Evolutionary conservation across 805 yeast genomes (phyloP).

Genomic region (Nakazawaea siamensis): DNA sequence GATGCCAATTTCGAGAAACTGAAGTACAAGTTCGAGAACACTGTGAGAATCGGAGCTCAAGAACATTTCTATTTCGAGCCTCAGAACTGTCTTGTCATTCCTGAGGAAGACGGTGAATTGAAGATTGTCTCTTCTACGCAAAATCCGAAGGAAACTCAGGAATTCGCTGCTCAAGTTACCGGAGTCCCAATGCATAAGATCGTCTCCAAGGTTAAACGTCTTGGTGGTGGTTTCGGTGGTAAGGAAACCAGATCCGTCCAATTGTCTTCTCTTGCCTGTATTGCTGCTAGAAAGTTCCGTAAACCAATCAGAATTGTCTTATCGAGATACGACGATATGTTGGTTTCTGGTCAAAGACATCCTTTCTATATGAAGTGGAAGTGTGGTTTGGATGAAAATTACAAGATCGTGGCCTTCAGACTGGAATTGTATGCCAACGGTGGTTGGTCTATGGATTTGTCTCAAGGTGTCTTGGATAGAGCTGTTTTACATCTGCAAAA

Average conservation of each 20-base stretch:
- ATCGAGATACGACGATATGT: slow-evolving; percentile 36
- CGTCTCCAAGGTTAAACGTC: slow-evolving; percentile 31
- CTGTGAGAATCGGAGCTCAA: slow-evolving; percentile 34
- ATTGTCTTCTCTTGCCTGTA: slow-evolving; percentile 28
- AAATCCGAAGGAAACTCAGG: slow-evolving; percentile 37
- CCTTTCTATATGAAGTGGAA: slow-evolving; percentile 36
- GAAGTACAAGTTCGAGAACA: slow-evolving; percentile 27
- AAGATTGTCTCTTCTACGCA: slow-evolving; percentile 35
- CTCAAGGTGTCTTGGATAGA: slow-evolving; percentile 40
- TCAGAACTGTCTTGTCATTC: slow-evolving; percentile 33
- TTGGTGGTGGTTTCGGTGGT: slow-evolving; percentile 46
- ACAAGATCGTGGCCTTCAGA: slow-evolving; percentile 31
- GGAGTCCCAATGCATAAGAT: slow-evolving; percentile 33
- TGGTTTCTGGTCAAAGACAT: slow-evolving; percentile 36
- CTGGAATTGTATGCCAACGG: slow-evolving; percentile 34
- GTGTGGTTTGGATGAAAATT: slow-evolving; percentile 31
- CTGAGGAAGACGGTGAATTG: slow-evolving; percentile 38
- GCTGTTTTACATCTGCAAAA: slow-evolving; percentile 36
- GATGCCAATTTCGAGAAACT: slow-evolving; percentile 26
- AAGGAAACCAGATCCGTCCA: slow-evolving; percentile 35
- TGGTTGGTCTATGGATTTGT: slow-evolving; percentile 40
- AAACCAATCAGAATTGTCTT: slow-evolving; percentile 34
- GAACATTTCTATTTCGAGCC: slow-evolving; percentile 42
- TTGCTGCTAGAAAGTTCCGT: slow-evolving; percentile 33
- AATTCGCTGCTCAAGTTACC: slow-evolving; percentile 31